phyloP scores from a whole-genome alignment of 2,329 filamentous ascomycete genomes.

The Penicillium paneum region DNA sequence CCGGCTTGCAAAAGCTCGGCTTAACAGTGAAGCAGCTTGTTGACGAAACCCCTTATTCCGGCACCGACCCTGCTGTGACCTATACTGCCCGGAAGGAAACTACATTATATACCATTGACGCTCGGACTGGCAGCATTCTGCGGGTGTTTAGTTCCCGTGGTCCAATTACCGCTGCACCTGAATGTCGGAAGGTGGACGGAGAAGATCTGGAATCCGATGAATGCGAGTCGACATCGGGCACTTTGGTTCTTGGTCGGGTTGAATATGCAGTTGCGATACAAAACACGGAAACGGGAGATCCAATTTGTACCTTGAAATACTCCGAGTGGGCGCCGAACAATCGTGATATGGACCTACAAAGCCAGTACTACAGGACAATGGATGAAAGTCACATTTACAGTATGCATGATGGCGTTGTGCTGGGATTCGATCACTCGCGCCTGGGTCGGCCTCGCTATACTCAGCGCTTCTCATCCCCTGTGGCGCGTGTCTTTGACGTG shows the following conservation, averaged over 20 bases:
- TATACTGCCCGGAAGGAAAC: conserved; percentile 92
- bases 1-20: conserved; percentile 47
- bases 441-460: conserved; percentile 59
- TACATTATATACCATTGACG: conserved; percentile 83
- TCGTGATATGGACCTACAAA: conserved; percentile 79
- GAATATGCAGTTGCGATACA: conserved; percentile 89
- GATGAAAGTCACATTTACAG: conserved; percentile 88
- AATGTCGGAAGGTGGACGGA: conserved; percentile 68
- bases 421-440: conserved; percentile 69
- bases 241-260: conserved; percentile 76
- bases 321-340: conserved; percentile 95
- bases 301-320: conserved; percentile 85
- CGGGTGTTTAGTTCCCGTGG: conserved; percentile 79
- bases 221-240: conserved; percentile 70
- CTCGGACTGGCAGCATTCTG: conserved; percentile 74
- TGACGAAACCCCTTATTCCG: conserved; percentile 76
- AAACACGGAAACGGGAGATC: conserved; percentile 66
- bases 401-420: conserved; percentile 77
- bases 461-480: conserved; percentile 69
- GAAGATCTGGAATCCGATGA: conserved; percentile 63
- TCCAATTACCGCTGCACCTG: conserved; percentile 66
- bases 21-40: conserved; percentile 70
- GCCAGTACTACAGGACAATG: conserved; percentile 74
- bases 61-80: conserved; percentile 71
- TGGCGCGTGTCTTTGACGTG: conserved; percentile 85